Evolutionary conservation across 2,329 filamentous ascomycete species (phyloP), one percentile per base, ranked within the genome.

Genomic region (Xylariaceae sp.): DNA sequence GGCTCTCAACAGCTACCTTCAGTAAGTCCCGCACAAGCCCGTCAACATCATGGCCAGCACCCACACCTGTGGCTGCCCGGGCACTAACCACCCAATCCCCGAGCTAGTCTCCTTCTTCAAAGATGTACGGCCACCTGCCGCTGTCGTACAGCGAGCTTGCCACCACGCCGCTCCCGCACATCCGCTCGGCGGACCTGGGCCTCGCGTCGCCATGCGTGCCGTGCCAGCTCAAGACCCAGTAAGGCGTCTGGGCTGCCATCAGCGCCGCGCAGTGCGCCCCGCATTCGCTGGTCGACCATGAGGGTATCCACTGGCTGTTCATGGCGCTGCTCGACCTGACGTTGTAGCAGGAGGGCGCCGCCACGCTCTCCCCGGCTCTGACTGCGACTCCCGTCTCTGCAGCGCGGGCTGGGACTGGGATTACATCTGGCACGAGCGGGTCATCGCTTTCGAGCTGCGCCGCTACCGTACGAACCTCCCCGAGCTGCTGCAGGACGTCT

Each of bases 371-470:
- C n/a, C n/a, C n/a, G n/a, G n/a, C n/a, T n/a, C n/a, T n/a, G n/a
- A n/a, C n/a, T n/a, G n/a, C n/a, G n/a, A n/a, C n/a, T n/a, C n/a
- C n/a, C n/a, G n/a, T n/a, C n/a, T n/a, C 5, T n/a, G 2, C 30
- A 26, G 13, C 21, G 16, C 18, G 23, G 21, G 9, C 4, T 53
- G 41, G 41, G 29, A 55, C n/a, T 56, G 47, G 47, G 42, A 43
- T 0, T 21, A 51, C 48, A 42, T 50, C 16, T 57, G 54, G 54
- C 11, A 30, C 24, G 53, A 51, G 29, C 53, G 36, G 26, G 18
- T 35, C 3, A 53, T 42, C 11, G 45, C 50, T 3, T 53, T 53
- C 36, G 49, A 57, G 50, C 20, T 44, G 9, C 43, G 47, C 15
- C 54, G 50, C 26, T 16, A 37, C n/a, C 45, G 37, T 5, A 18